Base-by-base conservation (phyloP, 306 rosid species). In the Pterocarpus macrocarpus region DNA sequence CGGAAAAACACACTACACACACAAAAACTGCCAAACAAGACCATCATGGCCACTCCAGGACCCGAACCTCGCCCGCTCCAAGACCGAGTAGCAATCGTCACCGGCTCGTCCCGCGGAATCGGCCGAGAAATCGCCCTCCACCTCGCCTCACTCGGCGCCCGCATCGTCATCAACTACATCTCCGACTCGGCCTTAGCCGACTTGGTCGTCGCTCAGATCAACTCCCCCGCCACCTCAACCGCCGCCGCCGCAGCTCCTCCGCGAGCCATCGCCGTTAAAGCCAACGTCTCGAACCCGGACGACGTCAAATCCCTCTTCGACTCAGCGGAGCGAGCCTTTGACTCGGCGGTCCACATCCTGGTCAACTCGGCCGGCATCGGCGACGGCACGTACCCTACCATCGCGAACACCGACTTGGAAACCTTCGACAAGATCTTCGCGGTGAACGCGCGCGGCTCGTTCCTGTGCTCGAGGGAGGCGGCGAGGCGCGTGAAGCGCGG, bases 241-340 rank as follows among this genome's bases (percentile, higher is more conserved):
- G 12, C 53, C 13, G 14, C 53, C n/a, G 57, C 57, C 22, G 16
- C 15, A 5, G 3, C 57, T 50, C 22, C 57, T 4, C 76, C 88
- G 1, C 87, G 76, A 22, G 90, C 90, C 65, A 64, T 86, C 43
- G 63, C 76, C 3, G 76, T 88, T 68, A 73, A 62, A 10, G 94
- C 90, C n/a, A 88, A 90, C 56, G 86, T 90, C 0, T 84, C 92
- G 14, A 91, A 90, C 0, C 82, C 88, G 8, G 41, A 2, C 5
- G 87, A 86, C 33, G 85, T 90, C 16, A 86, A 88, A 63, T 84
- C 71, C 22, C 88, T 90, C 30, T 90, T 90, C 74, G 92, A 88
- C 77, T 35, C 73, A 2, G 92, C 92, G 0, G 90, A 85, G 14
- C 16, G 64, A 16, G 73, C 78, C 67, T 88, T 90, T 62, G 38